Percentiles rank a stretch among this genome's conserved stretches.
These are phyloP conservation scores for Amauroascus niger DNA, from an alignment of 2,329 filamentous ascomycete genomes.

Conservation along the genomic window DNA sequence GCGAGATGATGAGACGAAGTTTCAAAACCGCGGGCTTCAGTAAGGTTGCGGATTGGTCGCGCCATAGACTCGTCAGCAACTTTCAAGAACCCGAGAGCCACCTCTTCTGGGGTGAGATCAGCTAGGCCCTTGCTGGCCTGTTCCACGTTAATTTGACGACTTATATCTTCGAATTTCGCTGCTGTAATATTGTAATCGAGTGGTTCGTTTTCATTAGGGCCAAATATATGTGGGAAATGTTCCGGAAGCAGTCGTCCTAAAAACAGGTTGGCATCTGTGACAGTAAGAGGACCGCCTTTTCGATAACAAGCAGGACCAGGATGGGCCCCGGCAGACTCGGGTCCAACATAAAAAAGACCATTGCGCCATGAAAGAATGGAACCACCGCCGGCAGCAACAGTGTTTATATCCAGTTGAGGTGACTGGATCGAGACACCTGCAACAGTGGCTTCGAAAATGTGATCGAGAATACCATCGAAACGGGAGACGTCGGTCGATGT, in stretches of 20 bases:
- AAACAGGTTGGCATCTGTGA: constrained; percentile 86
- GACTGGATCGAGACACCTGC: constrained; percentile 91
- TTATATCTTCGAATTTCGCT: constrained; percentile 63
- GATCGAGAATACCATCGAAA: constrained; percentile 80
- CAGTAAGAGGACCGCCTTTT: constrained; percentile 80
- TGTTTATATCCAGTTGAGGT: constrained; percentile 89
- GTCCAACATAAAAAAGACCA: constrained; percentile 82
- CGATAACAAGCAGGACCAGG: constrained; percentile 87
- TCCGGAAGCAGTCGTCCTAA: constrained; percentile 77
- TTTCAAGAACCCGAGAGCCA: constrained; percentile 35
- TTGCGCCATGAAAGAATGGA: constrained; percentile 70
- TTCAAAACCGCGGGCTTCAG: constrained; percentile 85
- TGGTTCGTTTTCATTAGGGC: constrained; percentile 74
- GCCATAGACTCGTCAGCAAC: constrained; percentile 38
- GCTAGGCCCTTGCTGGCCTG: constrained; percentile 37
- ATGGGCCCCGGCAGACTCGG: constrained; percentile 83
- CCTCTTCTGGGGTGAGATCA: constrained; percentile 61
- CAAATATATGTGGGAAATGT: constrained; percentile 95
- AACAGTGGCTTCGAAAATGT: constrained; percentile 88
- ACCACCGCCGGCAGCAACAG: constrained; percentile 74
- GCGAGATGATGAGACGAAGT: constrained; percentile 83
- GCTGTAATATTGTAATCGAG: constrained; percentile 67
- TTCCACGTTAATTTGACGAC: constrained; percentile 68
- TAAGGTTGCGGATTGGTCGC: constrained; percentile 77
- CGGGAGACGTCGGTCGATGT: constrained; percentile 86